phyloP scores from a whole-genome alignment of 1,284 basidiomycete genomes.

The Amylostereum areolatum region DNA sequence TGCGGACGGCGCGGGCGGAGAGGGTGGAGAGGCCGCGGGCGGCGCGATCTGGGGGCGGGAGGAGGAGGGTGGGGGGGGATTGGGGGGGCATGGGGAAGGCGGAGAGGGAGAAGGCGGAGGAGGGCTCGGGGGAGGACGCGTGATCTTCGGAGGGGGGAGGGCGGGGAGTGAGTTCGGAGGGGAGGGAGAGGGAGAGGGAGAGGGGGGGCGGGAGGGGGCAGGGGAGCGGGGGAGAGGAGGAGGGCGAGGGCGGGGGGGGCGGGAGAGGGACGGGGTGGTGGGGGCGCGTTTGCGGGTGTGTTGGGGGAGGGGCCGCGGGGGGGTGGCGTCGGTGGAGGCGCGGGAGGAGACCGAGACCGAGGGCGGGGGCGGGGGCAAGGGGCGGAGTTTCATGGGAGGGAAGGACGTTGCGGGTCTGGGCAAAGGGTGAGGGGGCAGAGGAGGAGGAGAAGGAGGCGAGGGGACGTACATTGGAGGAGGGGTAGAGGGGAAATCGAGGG shows the following conservation, averaged over 20 bases:
- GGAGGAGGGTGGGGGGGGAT: conserved; percentile 8
- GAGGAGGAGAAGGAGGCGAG: conserved; percentile 7
- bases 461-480: conserved; percentile 9
- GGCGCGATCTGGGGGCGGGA: conserved; percentile 2
- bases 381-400: background rate
- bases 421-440: conserved; percentile 3
- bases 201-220: background rate
- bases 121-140: background rate
- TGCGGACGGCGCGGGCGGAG: background rate
- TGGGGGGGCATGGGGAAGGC: conserved; percentile 1
- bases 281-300: background rate
- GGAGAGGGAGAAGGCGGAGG: background rate
- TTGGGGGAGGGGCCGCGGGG: background rate
- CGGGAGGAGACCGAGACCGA: background rate
- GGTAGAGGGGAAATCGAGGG: conserved; percentile 1
- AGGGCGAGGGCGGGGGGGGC: background rate
- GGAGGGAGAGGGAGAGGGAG: background rate
- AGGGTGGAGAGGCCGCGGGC: background rate
- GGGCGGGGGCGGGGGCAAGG: background rate
- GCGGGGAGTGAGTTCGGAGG: no score
- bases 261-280: background rate
- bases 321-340: background rate
- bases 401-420: background rate
- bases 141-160: background rate
- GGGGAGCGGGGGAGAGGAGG: background rate